A percentile compares a stretch with the other conserved stretches of the same genome.
These are phyloP conservation scores for Colletotrichum cuscutae DNA, from an alignment of 2,329 filamentous ascomycete species.

Conservation along the genomic window DNA sequence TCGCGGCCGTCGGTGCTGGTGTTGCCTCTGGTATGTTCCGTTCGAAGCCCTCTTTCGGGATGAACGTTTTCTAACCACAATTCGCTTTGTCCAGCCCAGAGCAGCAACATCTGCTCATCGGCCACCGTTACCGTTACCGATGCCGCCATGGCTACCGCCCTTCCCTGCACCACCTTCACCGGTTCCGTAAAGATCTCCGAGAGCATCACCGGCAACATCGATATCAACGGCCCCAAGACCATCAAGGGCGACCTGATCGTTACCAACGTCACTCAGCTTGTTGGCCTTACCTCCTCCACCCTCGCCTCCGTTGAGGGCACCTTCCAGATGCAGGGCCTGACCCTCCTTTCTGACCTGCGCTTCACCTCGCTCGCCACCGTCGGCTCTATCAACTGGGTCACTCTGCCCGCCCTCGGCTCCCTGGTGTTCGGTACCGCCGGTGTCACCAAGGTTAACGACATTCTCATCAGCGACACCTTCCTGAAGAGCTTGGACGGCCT, in stretches of 20 bases:
- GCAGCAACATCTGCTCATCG: constrained; percentile 45
- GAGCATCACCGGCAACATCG: constrained; percentile 65
- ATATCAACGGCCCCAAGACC: constrained; percentile 67
- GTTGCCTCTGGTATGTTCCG: constrained; percentile 56
- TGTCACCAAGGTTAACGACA: constrained; percentile 73
- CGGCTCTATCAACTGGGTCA: constrained; percentile 75
- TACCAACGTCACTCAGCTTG: constrained; percentile 70
- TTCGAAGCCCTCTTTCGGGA: constrained; percentile 40
- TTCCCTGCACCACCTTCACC: constrained; percentile 76
- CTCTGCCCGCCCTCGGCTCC: constrained; percentile 70
- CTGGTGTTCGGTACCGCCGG: constrained; percentile 61
- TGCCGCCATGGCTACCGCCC: constrained; percentile 67
- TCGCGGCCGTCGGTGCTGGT: constrained; percentile 53
- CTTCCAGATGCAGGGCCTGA: constrained; percentile 78
- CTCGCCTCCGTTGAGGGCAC: constrained; percentile 73
- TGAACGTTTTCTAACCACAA: neutral
- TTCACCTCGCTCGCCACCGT: constrained; percentile 75
- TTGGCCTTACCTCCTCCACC: constrained; percentile 68
- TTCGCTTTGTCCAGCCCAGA: constrained; percentile 42
- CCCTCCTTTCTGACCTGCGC: constrained; percentile 73
- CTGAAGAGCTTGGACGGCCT: constrained; percentile 83
- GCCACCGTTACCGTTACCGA: constrained; percentile 68
- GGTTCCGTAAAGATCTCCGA: constrained; percentile 75
- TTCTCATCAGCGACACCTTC: constrained; percentile 88
- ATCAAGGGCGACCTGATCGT: constrained; percentile 68